These are phyloP conservation scores for Acanthamoeba castellanii DNA, from an alignment of 208 protist species.

Conservation along the genomic window DNA sequence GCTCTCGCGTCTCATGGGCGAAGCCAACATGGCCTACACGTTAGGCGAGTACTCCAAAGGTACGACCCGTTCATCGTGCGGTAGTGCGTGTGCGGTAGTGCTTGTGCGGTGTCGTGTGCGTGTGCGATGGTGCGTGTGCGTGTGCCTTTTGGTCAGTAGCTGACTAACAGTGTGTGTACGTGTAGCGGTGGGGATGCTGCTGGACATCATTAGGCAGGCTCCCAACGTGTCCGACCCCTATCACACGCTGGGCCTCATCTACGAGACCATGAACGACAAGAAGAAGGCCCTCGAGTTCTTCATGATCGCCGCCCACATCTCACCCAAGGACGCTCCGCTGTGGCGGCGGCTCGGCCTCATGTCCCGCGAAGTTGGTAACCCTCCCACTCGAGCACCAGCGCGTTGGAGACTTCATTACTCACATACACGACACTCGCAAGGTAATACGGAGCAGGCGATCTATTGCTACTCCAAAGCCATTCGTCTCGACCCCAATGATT, in stretches of 20 bases:
- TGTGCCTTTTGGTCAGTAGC: background rate
- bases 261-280: slow-evolving; percentile 77
- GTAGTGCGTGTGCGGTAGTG: background rate
- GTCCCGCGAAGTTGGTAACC: slow-evolving; percentile 59
- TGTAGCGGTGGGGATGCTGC: slow-evolving; percentile 73
- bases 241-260: slow-evolving; percentile 81
- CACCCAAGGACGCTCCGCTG: slow-evolving; percentile 70
- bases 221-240: slow-evolving; percentile 81
- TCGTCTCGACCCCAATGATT: slow-evolving; percentile 63
- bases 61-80: background rate
- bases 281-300: slow-evolving; percentile 81
- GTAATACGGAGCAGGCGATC: slow-evolving; percentile 75
- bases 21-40: slow-evolving; percentile 78
- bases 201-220: slow-evolving; percentile 78
- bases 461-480: slow-evolving; percentile 76
- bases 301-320: slow-evolving; percentile 80
- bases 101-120: too few relatives aligned
- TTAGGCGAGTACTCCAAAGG: slow-evolving; percentile 56
- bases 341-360: slow-evolving; percentile 75
- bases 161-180: background rate
- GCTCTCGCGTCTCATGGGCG: slow-evolving; percentile 73
- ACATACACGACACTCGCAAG: background rate
- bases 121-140: background rate
- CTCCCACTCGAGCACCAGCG: background rate
- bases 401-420: background rate